phyloP scores from a whole-genome alignment of 371 early-diverging fungal species.

The Coemansia sp. region DNA sequence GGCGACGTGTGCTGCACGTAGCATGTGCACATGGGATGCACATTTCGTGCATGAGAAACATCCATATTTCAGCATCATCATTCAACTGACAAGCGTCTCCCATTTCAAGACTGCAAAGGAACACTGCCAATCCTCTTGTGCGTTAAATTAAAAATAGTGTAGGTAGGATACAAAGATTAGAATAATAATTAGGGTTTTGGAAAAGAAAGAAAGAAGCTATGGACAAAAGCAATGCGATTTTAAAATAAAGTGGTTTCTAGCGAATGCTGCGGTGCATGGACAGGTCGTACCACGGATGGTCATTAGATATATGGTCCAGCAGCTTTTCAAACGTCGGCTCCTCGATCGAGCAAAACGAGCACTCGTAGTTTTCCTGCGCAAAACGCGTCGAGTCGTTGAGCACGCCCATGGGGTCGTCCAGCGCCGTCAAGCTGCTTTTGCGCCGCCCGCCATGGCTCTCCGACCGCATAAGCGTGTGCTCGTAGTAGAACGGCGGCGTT shows the following conservation, averaged over 20 bases:
- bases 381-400: constrained; percentile 15
- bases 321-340: constrained; percentile 22
- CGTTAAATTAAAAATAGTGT: not conserved
- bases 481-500: constrained; percentile 2
- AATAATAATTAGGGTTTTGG: not conserved
- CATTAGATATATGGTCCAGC: constrained; percentile 17
- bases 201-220: too few species aligned
- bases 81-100: too few species aligned
- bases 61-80: too few species aligned
- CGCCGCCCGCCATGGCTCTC: not conserved
- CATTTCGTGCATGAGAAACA: not conserved
- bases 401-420: constrained; percentile 3
- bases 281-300: constrained; percentile 41
- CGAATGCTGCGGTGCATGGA: constrained; percentile 32
- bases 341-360: constrained; percentile 29
- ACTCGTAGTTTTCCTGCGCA: constrained; percentile 37
- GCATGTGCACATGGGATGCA: not conserved
- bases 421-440: not conserved
- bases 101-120: too few species aligned
- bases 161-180: not conserved
- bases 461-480: not conserved
- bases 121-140: too few species aligned
- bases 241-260: not conserved
- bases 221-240: not conserved
- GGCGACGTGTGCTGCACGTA: not conserved